Evolutionary conservation across 139 green algal genomes (phyloP).

Genomic region (Edaphochlamys debaryana): DNA sequence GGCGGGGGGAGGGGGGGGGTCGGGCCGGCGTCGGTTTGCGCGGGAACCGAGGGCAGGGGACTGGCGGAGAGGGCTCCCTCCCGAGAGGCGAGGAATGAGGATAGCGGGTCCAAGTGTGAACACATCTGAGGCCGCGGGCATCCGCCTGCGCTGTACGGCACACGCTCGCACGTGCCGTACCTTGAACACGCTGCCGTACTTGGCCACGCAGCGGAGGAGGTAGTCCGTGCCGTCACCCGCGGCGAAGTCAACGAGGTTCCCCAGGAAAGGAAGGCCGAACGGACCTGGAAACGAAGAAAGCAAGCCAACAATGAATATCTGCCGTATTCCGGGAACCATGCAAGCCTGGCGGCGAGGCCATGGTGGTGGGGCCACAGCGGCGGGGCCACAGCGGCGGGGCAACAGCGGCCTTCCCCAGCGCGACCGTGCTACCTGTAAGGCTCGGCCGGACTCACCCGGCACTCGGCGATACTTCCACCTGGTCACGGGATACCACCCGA

Average conservation of each 20-base stretch:
- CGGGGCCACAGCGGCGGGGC: too few relatives aligned
- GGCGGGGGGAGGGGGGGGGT: not conserved
- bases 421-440: too few relatives aligned
- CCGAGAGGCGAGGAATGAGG: not conserved
- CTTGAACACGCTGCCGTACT: not conserved
- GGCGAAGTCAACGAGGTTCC: not conserved
- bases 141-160: not conserved
- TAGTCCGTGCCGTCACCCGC: not conserved
- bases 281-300: not conserved
- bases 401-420: too few relatives aligned
- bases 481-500: too few relatives aligned
- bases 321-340: too few relatives aligned
- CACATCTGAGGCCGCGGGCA: not conserved
- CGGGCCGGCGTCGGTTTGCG: too few relatives aligned
- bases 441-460: too few relatives aligned
- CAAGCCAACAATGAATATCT: too few relatives aligned
- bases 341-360: too few relatives aligned
- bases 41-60: not conserved
- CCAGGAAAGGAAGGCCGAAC: not conserved
- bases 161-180: not conserved
- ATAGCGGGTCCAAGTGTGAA: not conserved
- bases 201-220: not conserved
- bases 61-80: not conserved
- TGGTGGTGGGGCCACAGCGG: too few relatives aligned
- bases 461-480: too few relatives aligned